Conservation (phyloP, 139 green algal genomes). For the Micractinium sp. region DNA sequence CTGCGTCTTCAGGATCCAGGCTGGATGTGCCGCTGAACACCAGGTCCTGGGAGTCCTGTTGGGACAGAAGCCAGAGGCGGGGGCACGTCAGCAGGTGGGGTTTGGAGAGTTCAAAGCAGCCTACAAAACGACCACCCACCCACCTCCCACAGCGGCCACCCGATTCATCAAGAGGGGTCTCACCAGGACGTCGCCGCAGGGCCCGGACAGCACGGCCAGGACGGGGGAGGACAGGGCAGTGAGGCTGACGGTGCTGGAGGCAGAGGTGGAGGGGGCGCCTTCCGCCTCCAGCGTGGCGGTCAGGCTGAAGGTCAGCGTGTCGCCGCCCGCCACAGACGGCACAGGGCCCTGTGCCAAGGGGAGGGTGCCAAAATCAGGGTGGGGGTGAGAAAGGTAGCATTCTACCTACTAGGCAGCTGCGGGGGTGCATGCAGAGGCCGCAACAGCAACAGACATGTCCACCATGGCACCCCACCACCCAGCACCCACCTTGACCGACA, state of each 20-base stretch:
- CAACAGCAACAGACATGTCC: background rate
- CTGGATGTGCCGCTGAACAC: background rate
- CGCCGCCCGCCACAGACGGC: background rate
- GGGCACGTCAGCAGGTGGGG: background rate
- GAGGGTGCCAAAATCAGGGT: too few species aligned
- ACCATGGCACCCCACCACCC: too few species aligned
- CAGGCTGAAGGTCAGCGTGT: background rate
- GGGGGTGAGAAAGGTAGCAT: background rate
- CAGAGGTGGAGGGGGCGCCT: background rate
- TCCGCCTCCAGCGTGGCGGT: background rate
- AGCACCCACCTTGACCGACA: slow-evolving; percentile 5
- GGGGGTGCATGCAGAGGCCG: too few species aligned
- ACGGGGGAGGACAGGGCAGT: background rate
- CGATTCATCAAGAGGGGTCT: too few species aligned
- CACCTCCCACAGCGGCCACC: too few species aligned
- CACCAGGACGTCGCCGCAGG: slow-evolving; percentile 13
- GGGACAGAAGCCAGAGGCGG: background rate
- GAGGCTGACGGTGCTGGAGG: background rate
- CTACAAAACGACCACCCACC: too few species aligned
- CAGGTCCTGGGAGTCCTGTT: slow-evolving; percentile 16
- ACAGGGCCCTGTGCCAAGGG: background rate
- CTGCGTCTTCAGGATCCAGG: background rate
- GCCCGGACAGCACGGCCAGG: slow-evolving; percentile 1
- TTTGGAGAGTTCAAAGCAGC: background rate
- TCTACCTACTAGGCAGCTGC: too few species aligned